These are phyloP conservation scores for Suhomyces bribrorum DNA, from an alignment of 1,139 yeast genomes.

Conservation along the genomic window DNA sequence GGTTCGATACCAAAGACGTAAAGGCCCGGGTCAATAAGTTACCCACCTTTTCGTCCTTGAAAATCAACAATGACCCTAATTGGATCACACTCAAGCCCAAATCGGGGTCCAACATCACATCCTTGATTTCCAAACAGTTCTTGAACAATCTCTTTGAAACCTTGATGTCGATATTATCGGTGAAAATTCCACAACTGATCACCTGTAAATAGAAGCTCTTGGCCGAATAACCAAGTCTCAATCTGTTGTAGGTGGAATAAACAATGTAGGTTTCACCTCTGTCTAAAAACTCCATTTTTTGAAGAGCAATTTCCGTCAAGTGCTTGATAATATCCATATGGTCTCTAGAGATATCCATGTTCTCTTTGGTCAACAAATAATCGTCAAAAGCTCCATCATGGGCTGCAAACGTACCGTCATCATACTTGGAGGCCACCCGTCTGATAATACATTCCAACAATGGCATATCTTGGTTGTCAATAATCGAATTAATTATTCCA, in stretches of 20 bases:
- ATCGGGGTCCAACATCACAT: conserved; percentile 45
- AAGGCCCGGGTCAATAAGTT: conserved; percentile 50
- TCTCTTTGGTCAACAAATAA: conserved; percentile 10
- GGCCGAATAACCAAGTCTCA: conserved; percentile 44
- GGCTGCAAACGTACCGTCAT: conserved; percentile 15
- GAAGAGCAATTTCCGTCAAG: conserved; percentile 38
- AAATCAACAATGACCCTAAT: conserved; percentile 56
- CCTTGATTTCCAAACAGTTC: conserved; percentile 41
- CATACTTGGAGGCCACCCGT: conserved; percentile 27
- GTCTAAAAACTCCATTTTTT: conserved; percentile 45
- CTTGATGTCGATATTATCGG: conserved; percentile 39
- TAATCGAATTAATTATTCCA: conserved; percentile 32
- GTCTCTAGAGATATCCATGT: conserved; percentile 13
- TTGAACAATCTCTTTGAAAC: conserved; percentile 38
- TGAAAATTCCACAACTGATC: conserved; percentile 45
- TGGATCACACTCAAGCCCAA: conserved; percentile 53
- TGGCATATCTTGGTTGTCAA: conserved; percentile 24
- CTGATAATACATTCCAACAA: conserved; percentile 35
- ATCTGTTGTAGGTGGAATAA: conserved; percentile 41
- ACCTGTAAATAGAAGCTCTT: conserved; percentile 43
- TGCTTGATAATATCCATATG: conserved; percentile 27
- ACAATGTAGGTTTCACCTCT: conserved; percentile 48
- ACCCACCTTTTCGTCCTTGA: conserved; percentile 47
- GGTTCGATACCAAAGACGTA: conserved; percentile 51
- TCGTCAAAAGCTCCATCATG: conserved; percentile 6